These are phyloP conservation scores for Apophysomyces trapeziformis DNA, from an alignment of 371 early-diverging fungal species.

Conservation along the genomic window DNA sequence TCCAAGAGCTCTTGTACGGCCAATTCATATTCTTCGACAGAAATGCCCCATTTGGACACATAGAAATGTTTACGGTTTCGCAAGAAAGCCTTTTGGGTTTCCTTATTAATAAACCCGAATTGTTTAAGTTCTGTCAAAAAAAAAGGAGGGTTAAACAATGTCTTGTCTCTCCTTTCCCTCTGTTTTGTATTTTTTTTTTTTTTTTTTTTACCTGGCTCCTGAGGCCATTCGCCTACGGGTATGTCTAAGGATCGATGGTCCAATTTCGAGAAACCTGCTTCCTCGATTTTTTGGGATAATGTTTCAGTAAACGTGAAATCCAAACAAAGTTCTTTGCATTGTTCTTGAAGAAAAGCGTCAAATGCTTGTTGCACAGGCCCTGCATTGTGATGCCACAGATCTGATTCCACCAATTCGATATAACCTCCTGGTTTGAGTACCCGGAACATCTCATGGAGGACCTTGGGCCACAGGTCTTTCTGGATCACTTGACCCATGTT, in stretches of 20 bases:
- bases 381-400: conserved; percentile 43
- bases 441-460: conserved; percentile 46
- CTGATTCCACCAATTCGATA: conserved; percentile 45
- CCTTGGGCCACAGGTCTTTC: conserved; percentile 36
- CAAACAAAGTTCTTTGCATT: conserved; percentile 32
- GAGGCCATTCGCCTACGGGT: conserved; percentile 55
- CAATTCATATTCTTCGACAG: conserved; percentile 47
- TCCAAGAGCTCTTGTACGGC: conserved; percentile 45
- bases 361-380: conserved; percentile 55
- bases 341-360: conserved; percentile 36
- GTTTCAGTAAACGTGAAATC: conserved; percentile 29
- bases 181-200: background rate
- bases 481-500: conserved; percentile 39
- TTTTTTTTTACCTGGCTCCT: conserved; percentile 48
- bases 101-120: conserved; percentile 56
- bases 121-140: conserved; percentile 42
- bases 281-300: conserved; percentile 20
- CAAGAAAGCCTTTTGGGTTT: conserved; percentile 44
- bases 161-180: background rate
- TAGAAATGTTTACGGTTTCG: conserved; percentile 38
- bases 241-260: conserved; percentile 40
- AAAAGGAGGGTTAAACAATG: background rate
- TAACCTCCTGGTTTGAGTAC: conserved; percentile 49
- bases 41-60: conserved; percentile 44
- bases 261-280: conserved; percentile 33